phyloP scores from a whole-genome alignment of 106 monocot species.

The Posidonia australis region DNA sequence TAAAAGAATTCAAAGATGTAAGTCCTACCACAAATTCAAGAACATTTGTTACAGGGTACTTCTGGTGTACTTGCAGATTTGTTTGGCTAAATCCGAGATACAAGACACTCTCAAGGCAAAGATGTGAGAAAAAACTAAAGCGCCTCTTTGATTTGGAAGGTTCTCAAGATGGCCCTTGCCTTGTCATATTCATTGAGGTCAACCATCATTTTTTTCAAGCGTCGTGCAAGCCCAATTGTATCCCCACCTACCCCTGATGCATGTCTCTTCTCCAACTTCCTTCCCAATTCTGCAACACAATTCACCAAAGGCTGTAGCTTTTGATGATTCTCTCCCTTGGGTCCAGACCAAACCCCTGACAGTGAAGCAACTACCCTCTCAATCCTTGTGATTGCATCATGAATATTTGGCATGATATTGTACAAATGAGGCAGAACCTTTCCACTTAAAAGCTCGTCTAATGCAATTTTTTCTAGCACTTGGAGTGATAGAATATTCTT shows the following conservation, averaged over 20 bases:
- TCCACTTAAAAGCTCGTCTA: constrained; percentile 58
- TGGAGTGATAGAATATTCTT: constrained; percentile 53
- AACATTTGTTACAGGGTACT: too few relatives aligned
- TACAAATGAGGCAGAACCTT: constrained; percentile 74
- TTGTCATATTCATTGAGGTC: constrained; percentile 59
- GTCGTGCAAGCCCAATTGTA: constrained; percentile 51
- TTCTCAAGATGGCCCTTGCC: constrained; percentile 47
- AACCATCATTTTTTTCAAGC: constrained; percentile 80
- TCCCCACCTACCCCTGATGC: constrained; percentile 47
- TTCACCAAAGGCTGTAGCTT: constrained; percentile 72
- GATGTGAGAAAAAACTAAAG: constrained; percentile 19
- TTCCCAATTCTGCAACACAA: constrained; percentile 54
- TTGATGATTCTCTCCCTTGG: constrained; percentile 30
- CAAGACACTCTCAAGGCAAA: background rate
- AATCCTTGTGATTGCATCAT: constrained; percentile 71
- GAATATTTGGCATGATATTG: constrained; percentile 49
- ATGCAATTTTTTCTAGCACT: constrained; percentile 68
- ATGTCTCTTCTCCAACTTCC: constrained; percentile 66
- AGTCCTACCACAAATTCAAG: too few relatives aligned
- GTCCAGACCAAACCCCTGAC: constrained; percentile 66
- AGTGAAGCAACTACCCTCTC: constrained; percentile 77
- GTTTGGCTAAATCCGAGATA: background rate
- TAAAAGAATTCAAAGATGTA: too few relatives aligned
- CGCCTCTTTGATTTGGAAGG: constrained; percentile 62
- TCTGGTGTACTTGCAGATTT: background rate